Percentiles rank a stretch among this genome's conserved stretches.
Evolutionary conservation across 148 eudicot genomes (phyloP).

Genomic region (Vaccinium myrtillus): DNA sequence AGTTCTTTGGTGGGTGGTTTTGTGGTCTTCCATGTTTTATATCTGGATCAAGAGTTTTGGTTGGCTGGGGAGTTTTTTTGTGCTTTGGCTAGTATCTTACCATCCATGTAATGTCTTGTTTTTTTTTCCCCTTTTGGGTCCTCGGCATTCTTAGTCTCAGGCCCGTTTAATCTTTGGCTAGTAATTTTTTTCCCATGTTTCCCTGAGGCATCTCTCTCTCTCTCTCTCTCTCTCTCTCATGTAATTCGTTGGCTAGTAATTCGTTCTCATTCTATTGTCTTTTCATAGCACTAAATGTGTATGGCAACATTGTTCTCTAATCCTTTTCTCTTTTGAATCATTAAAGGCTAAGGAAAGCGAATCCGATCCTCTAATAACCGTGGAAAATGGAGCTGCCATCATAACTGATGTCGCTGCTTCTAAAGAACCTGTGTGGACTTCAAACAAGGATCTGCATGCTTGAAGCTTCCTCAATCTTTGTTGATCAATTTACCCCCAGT

Average conservation of each 20-base stretch:
- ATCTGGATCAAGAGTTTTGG: too few relatives aligned
- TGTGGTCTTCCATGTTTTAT: too few relatives aligned
- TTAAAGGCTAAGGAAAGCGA: constrained; percentile 70
- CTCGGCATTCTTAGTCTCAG: too few relatives aligned
- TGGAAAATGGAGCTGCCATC: constrained; percentile 53
- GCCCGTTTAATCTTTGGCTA: too few relatives aligned
- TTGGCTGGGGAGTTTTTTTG: too few relatives aligned
- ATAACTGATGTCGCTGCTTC: constrained; percentile 29
- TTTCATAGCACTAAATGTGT: not conserved
- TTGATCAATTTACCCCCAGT: not conserved
- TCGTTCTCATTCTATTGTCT: not conserved
- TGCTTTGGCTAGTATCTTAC: too few relatives aligned
- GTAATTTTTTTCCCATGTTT: not conserved
- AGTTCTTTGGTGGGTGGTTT: too few relatives aligned
- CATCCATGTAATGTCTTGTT: too few relatives aligned
- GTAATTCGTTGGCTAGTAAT: too few relatives aligned
- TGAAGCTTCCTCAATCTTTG: constrained; percentile 24
- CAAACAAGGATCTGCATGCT: constrained; percentile 59
- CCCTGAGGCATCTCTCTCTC: not conserved
- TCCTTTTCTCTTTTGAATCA: not conserved
- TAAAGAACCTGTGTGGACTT: constrained; percentile 48
- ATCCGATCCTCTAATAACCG: constrained; percentile 56
- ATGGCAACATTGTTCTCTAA: not conserved
- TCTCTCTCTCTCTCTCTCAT: too few relatives aligned
- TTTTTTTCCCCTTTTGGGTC: too few relatives aligned